Conservation (phyloP, 192 early-diverging fungal species). For the Borealophlyctis nickersoniae region DNA sequence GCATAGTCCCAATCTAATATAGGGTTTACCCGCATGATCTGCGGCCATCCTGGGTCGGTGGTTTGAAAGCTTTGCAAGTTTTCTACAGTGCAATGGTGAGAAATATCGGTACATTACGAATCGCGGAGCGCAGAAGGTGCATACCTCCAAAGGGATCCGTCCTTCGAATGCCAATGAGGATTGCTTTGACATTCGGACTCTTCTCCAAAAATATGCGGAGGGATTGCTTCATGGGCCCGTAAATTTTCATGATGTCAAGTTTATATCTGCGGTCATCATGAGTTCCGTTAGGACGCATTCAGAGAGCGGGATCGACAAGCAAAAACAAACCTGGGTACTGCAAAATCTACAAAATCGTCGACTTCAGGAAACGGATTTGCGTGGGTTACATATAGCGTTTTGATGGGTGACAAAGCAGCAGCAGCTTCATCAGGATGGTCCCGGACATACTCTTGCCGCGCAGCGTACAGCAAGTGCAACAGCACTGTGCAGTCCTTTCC, state of each 20-base stretch:
- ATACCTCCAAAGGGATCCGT: constrained; percentile 50
- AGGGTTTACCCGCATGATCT: constrained; percentile 86
- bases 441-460: constrained; percentile 39
- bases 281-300: background rate
- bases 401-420: constrained; percentile 4
- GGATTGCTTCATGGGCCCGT: constrained; percentile 74
- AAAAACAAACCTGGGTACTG: constrained; percentile 38
- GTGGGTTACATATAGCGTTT: constrained; percentile 76
- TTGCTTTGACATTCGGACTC: constrained; percentile 58
- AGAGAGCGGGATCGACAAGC: background rate
- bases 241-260: constrained; percentile 62
- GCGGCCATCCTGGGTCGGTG: constrained; percentile 88
- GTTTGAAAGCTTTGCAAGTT: constrained; percentile 41
- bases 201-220: constrained; percentile 66
- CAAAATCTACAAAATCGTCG: constrained; percentile 78
- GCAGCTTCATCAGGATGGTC: constrained; percentile 1
- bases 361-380: constrained; percentile 81
- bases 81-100: constrained; percentile 26
- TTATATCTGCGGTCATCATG: constrained; percentile 54
- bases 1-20: constrained; percentile 87
- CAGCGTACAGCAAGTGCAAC: constrained; percentile 74
- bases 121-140: background rate
- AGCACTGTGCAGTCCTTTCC: constrained; percentile 97
- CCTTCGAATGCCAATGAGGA: constrained; percentile 72
- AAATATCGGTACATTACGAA: constrained; percentile 1